These are phyloP conservation scores for Physocladia obscura DNA, from an alignment of 192 early-diverging fungal species.

Conservation along the genomic window DNA sequence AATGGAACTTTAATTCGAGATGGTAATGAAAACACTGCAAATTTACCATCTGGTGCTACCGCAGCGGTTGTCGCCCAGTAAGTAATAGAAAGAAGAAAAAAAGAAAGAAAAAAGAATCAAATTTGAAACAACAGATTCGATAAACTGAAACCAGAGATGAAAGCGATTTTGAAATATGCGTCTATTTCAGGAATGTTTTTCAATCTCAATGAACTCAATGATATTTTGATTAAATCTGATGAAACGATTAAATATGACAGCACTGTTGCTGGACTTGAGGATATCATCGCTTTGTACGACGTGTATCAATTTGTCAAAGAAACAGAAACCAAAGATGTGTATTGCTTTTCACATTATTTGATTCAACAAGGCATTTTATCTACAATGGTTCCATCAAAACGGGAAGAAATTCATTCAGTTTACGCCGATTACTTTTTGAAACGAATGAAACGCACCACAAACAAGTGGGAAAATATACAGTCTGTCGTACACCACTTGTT, in stretches of 20 bases:
- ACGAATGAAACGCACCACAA: neutral
- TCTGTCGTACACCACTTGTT: slow-evolving; percentile 18
- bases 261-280: neutral
- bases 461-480: slow-evolving; percentile 25
- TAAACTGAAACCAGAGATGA: slow-evolving; percentile 19
- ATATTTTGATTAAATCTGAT: slow-evolving; percentile 12
- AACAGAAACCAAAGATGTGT: slow-evolving; percentile 1
- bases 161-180: slow-evolving; percentile 21
- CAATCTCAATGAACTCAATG: slow-evolving; percentile 19
- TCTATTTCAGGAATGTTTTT: slow-evolving; percentile 26
- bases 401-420: slow-evolving; percentile 24
- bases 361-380: slow-evolving; percentile 31
- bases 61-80: slow-evolving; percentile 27
- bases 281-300: slow-evolving; percentile 10
- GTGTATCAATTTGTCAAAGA: slow-evolving; percentile 19
- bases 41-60: slow-evolving; percentile 18
- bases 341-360: slow-evolving; percentile 22
- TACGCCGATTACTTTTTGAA: slow-evolving; percentile 30
- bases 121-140: neutral
- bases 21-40: neutral
- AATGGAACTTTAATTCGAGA: neutral
- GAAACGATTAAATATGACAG: neutral
- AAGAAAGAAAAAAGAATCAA: neutral
- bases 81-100: neutral
- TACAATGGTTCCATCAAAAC: slow-evolving; percentile 28